phyloP scores from a whole-genome alignment of 2,329 filamentous ascomycete species.

The Colletotrichum trifolii region DNA sequence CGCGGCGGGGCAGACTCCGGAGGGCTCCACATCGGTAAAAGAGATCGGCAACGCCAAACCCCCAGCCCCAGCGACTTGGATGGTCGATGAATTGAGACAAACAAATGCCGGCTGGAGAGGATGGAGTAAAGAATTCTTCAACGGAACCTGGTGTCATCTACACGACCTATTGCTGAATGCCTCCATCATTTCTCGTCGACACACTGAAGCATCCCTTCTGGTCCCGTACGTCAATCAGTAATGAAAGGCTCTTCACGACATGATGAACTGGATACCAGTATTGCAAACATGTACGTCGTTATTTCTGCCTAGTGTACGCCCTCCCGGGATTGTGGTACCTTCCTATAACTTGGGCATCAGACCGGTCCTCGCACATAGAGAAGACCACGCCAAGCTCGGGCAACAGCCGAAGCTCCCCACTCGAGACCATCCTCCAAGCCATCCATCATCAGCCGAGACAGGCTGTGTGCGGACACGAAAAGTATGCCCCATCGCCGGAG shows the following conservation, averaged over 20 bases:
- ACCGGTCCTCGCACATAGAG: neutral
- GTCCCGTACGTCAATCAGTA: neutral
- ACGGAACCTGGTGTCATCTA: too few species aligned
- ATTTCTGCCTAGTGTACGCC: slow-evolving; percentile 25
- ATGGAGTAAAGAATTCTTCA: neutral
- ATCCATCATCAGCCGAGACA: neutral
- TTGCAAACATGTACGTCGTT: slow-evolving; percentile 30
- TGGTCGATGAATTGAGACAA: neutral
- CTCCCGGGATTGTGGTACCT: slow-evolving; percentile 9
- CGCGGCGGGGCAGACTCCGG: neutral
- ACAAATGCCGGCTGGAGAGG: neutral
- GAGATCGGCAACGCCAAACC: neutral
- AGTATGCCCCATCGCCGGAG: slow-evolving; percentile 1
- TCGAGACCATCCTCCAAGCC: neutral
- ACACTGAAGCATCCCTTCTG: neutral
- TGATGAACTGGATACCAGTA: neutral
- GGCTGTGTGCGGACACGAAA: neutral
- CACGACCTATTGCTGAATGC: too few species aligned
- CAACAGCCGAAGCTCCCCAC: slow-evolving; percentile 1
- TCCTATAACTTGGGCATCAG: slow-evolving; percentile 13
- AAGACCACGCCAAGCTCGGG: slow-evolving; percentile 2
- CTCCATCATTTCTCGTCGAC: neutral
- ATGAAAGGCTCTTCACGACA: neutral
- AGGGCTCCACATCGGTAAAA: neutral
- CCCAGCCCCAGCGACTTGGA: too few species aligned